Base-by-base conservation (phyloP, 2,329 filamentous ascomycete genomes). In the Aspergillus quadrilineatus region DNA sequence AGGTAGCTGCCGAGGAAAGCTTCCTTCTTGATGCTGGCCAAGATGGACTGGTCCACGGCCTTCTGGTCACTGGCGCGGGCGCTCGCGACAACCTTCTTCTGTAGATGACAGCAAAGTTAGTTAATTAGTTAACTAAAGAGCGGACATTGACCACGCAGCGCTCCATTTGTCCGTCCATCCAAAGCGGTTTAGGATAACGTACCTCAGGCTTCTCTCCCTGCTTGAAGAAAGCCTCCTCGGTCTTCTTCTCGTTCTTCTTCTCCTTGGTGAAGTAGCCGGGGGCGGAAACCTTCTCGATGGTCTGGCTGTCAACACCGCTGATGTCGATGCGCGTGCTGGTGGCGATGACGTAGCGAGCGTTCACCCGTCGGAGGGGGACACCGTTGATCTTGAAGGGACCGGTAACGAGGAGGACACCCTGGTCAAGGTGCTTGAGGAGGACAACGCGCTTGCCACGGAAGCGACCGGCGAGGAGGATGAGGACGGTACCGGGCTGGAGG, bases 351-450 rank as follows among this genome's bases (percentile, higher is more conserved):
- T 79, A 80, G 73, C 77, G 73, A 62, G 77, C 65, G 69, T 80
- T 80, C 60, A 80, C 77, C 79, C 90, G 87, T 82, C 94, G 89
- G 75, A 99, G 89, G 71, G 94, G 94, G 68, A 99, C 94, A 80
- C 94, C 94, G 85, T 99, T 99, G 84, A 99, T 89, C 89, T 97
- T 99, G 90, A 97, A 99, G 78, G 94, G 94, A 74, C 94, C 94
- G 77, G 94, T 99, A 74, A 99, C 92, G 79, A 99, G 91, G 79
- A 99, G 92, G 68, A 97, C 91, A 83, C 94, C 94, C 84, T 97
- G 91, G 77, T 90, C 85, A 76, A 99, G 92, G 81, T 89, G 86
- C 88, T 97, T 97, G 79, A 99, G 89, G 82, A 97, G 92, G 75
- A 99, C 85, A 75, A 99, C 94, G 79, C 94, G 94, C 92, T 99